Evolutionary conservation across 1,284 basidiomycete species (phyloP).

Genomic region (Apiotrichum porosum): DNA sequence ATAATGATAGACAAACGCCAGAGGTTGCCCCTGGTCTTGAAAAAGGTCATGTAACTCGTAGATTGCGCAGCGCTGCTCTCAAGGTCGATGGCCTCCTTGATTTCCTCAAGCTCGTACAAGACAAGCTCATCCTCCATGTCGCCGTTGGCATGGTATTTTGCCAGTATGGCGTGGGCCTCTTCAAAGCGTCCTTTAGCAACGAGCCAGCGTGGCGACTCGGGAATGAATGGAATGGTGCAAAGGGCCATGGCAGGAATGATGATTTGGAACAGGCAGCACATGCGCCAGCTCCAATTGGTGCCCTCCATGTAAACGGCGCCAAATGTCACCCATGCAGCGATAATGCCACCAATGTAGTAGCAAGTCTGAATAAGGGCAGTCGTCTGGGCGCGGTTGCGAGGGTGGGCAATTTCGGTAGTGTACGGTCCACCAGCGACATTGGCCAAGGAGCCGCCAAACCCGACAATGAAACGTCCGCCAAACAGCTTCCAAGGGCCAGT

Average conservation of each 20-base stretch:
- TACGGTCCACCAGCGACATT: constrained; percentile 2
- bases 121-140: constrained; percentile 20
- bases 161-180: constrained; percentile 32
- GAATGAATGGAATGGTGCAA: constrained; percentile 20
- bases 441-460: constrained; percentile 4
- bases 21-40: constrained; percentile 45
- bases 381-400: constrained; percentile 5
- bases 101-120: constrained; percentile 17
- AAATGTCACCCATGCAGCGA: constrained; percentile 19
- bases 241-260: constrained; percentile 1
- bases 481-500: constrained; percentile 1
- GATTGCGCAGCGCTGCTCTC: constrained; percentile 50
- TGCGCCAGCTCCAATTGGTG: constrained; percentile 4
- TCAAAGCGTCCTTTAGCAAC: constrained; percentile 24
- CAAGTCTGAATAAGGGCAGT: constrained; percentile 8
- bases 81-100: constrained; percentile 47
- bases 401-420: constrained; percentile 12
- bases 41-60: constrained; percentile 5
- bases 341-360: constrained; percentile 10
- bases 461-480: constrained; percentile 4
- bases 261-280: constrained; percentile 19
- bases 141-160: constrained; percentile 26
- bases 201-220: constrained; percentile 43
- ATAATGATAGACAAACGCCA: constrained; percentile 52
- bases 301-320: constrained; percentile 12